Evolutionary conservation across 2,329 filamentous ascomycete genomes (phyloP), one percentile per base, ranked within the genome.

Genomic region (Trichoderma atrobrunneum): DNA sequence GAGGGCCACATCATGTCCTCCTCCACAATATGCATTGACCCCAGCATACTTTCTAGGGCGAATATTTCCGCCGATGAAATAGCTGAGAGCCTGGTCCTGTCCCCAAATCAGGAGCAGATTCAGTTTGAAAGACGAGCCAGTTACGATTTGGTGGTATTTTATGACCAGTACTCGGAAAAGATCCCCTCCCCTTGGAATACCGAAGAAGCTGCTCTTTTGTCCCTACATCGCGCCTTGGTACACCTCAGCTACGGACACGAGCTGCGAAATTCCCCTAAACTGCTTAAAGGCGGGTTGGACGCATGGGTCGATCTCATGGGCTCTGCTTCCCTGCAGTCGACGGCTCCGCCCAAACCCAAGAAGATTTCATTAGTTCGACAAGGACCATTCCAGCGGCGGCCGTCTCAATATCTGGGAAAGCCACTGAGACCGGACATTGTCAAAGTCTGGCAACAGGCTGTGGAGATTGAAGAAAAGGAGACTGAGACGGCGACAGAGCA

Each of bases 281-380:
- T 99, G 36, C 84, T 99, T 1, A 85, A 88, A 67, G 96, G 96
- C 21, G 96, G 96, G 0, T 81, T 99, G 12, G 90, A 95, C 76
- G 93, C 94, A 5, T 99, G 96, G 96, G 84, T 90, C 21, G 91
- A 96, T 77, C 82, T 96, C n/a, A 86, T 97, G 77, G 95, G 96
- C 2, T 82, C 85, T 14, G 87, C 90, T 68, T 90, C 92, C 1
- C 83, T 90, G 10, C 83, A 85, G 72, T 82, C 81, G 12, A 86
- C 84, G 5, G 63, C 68, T 34, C 36, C 61, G 24, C 59, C 61
- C 11, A 71, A 62, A 16, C 56, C 76, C 72, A 48, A 54, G 32
- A 34, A 54, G 26, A 18, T 48, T 24, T 63, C 60, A 2, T 43
- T 36, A 10, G 34, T 70, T 8, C 30, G 62, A 7, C 56, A 71